Base-by-base conservation (phyloP, 2,329 filamentous ascomycete genomes). In the Aspergillus pseudonomiae region DNA sequence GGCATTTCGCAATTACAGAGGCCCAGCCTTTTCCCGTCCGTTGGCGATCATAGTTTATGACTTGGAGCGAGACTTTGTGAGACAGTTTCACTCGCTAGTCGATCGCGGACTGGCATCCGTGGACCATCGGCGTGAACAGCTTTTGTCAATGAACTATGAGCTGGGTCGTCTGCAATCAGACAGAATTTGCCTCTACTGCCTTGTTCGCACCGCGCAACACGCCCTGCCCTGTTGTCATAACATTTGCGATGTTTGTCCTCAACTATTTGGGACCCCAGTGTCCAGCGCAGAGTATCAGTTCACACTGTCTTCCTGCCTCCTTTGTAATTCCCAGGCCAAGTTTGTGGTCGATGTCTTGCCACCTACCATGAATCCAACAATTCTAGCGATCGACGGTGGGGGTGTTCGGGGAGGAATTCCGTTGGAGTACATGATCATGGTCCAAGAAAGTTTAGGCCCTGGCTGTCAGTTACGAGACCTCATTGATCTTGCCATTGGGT, bases 381-480 rank as follows among this genome's bases (percentile, higher is more conserved):
- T 76, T 19, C 57, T 76, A 5, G 68, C 68, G 9, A 73, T 76
- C 45, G 68, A 76, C 46, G 65, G 70, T 6, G 67, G 70, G 3
- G 66, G 71, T 4, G 64, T 73, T 19, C 64, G 68, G 9, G 69
- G 66, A 14, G 64, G 74, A 10, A 67, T 71, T 19, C 65, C 63
- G 6, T 54, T 72, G 16, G 54, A 68, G 43, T 64, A 63, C 36
- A 39, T 69, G 14, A 57, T 63, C 14, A 30, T 69, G 11, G 63
- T 70, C 9, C 62, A 70, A 52, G 67, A 68, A 58, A 48, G 56
- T 7, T 63, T 70, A 19, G 55, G 45, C 3, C 16, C 21, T 4
- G 19, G 64, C 4, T 63, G 62, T 46, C 41, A 19, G 28, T 54
- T 69, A 28, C 39, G 48, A 21, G 56, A 66, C 41, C 50, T 67